Base-by-base conservation (phyloP, 1,284 basidiomycete genomes). In the Rhodotorula mucilaginosa region DNA sequence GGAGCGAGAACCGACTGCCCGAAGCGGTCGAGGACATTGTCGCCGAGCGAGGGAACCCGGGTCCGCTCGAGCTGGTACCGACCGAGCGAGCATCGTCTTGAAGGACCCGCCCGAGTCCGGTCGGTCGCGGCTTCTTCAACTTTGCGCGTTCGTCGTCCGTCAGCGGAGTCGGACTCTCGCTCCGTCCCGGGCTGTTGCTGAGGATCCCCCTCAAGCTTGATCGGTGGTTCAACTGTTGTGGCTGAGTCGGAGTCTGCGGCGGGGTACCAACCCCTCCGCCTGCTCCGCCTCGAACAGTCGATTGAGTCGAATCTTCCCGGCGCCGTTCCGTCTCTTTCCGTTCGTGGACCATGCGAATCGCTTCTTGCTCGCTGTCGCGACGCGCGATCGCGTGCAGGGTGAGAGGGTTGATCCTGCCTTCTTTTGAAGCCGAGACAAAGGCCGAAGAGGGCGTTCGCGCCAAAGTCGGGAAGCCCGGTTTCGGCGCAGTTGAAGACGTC, bases 351-450 rank as follows among this genome's bases (percentile, higher is more conserved):
- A 76, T 48, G 31, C 60, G 39, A 26, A 74, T 44, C 26, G 76
- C 76, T 29, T 77, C 77, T 8, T 61, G 62, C 56, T 78, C 75
- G 5, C 60, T 65, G n/a, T 65, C 76, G 18, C 68, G 58, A 1
- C 77, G 65, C 23, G 69, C 65, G 29, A 78, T 56, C 5, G 75
- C 74, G 16, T 73, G 71, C n/a, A 75, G 63, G 6, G 74, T 77
- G 39, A 78, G 56, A 0, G 77, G 77, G 58, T 78, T 64, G 12
- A 78, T 62, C 6, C 58, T 48, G 1, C 65, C 67, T 26, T 66
- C 49, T 21, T 48, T 21, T 0, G 64, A 65, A 13, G 75, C 73
- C n/a, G 62, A 52, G 39, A 67, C 47, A 61, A 74, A 74, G 5
- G 73, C 72, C 2, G 65, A 52, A 0, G 66, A 67, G 1, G 68